A percentile compares a stretch with the other conserved stretches of the same genome.
Conservation (phyloP, 2,329 filamentous ascomycete species). For the Shiraia sp. region DNA sequence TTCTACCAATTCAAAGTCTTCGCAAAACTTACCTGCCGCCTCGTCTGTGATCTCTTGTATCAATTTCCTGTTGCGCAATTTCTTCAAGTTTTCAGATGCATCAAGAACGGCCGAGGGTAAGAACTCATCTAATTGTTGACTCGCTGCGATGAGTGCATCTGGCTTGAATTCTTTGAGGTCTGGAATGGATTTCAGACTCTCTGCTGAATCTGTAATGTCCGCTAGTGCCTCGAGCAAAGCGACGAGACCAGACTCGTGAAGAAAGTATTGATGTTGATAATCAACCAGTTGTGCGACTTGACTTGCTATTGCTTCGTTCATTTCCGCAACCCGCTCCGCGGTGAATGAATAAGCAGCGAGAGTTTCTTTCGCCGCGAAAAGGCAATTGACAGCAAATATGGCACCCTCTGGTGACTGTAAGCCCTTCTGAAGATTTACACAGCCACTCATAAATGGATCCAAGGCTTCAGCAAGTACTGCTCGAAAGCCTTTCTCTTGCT, state of each 20-base stretch:
- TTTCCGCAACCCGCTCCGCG: conserved; percentile 55
- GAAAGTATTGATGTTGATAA: conserved; percentile 73
- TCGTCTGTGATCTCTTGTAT: conserved; percentile 78
- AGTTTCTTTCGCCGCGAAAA: conserved; percentile 60
- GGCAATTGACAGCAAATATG: conserved; percentile 76
- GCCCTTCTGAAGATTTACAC: conserved; percentile 67
- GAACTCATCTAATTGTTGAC: conserved; percentile 84
- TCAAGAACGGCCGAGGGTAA: conserved; percentile 92
- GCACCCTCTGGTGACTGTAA: conserved; percentile 64
- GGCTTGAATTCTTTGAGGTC: conserved; percentile 62
- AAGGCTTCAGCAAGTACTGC: conserved; percentile 77
- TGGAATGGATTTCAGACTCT: conserved; percentile 60
- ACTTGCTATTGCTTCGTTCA: conserved; percentile 61
- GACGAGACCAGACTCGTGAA: conserved; percentile 73
- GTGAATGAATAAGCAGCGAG: conserved; percentile 69
- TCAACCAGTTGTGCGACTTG: conserved; percentile 63
- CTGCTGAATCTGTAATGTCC: conserved; percentile 45
- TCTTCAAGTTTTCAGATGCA: conserved; percentile 77
- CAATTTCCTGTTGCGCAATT: conserved; percentile 71
- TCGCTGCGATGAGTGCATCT: conserved; percentile 64
- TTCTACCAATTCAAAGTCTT: conserved; percentile 77
- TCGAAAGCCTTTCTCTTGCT: conserved; percentile 71
- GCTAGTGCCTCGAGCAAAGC: conserved; percentile 64
- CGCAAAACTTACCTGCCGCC: conserved; percentile 81
- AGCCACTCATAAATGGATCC: conserved; percentile 82